A percentile compares a stretch with the other conserved stretches of the same genome.
Evolutionary conservation across 805 yeast genomes (phyloP).

Genomic region (Lipomyces lipofer): DNA sequence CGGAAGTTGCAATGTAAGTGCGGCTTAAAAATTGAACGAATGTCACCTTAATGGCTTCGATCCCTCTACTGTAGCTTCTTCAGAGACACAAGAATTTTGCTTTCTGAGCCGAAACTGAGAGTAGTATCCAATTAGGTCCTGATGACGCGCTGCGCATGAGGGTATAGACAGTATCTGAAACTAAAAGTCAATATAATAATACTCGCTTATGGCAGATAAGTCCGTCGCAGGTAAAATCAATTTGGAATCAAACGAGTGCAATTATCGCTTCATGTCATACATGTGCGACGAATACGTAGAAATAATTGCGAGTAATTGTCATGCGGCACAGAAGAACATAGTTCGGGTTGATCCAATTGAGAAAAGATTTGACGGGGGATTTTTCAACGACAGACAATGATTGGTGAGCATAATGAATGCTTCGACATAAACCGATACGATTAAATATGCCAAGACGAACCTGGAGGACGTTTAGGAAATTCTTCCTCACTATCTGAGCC

Average conservation of each 20-base stretch:
- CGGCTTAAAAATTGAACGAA: background rate
- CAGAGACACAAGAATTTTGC: background rate
- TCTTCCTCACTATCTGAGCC: too few species aligned
- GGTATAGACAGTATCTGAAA: background rate
- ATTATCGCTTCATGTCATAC: background rate
- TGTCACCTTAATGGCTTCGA: background rate
- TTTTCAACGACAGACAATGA: background rate
- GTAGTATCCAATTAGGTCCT: background rate
- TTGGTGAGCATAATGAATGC: background rate
- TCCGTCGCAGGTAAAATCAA: background rate
- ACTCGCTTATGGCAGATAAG: background rate
- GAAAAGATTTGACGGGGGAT: background rate
- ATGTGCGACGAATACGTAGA: background rate
- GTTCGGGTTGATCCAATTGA: background rate
- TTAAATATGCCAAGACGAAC: background rate
- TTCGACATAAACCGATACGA: background rate
- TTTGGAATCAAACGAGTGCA: background rate
- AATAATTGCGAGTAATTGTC: background rate
- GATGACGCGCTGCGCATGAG: background rate
- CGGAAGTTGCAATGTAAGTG: background rate
- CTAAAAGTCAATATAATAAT: background rate
- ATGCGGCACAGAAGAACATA: background rate
- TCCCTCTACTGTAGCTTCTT: background rate
- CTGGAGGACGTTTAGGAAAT: too few species aligned
- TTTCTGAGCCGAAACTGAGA: background rate